Base-by-base conservation (phyloP, 2,329 filamentous ascomycete species). In the Drechslerella coelobrocha region DNA sequence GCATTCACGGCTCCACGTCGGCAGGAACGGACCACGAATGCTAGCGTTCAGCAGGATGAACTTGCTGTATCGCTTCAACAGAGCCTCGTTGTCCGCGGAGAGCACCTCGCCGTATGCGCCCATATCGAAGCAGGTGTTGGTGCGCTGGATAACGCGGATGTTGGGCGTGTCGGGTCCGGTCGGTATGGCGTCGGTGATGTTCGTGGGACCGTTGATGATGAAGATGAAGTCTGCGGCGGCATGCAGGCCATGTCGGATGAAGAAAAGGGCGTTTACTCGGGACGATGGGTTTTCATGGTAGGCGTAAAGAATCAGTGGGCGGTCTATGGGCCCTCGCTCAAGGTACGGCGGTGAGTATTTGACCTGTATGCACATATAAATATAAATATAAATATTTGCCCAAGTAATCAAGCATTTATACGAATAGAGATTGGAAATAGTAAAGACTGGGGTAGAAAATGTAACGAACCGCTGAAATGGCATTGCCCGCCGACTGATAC, bases 141-240 rank as follows among this genome's bases (percentile, higher is more conserved):
- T 47, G 2, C 78, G 77, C 8, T 74, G 61, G 24, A 80, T 73
- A 29, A 78, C 59, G 37, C 75, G 74, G 53, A 80, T 75, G 68
- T 81, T 80, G n/a, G 73, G 43, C 31, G 71, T 68, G 2, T 62
- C 29, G 2, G 12, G n/a, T 0, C n/a, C n/a, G n/a, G n/a, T n/a
- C n/a, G 79, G 78, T 52, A 80, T 75, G 0, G 76, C 50, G 1
- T 51, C 26, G 39, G 65, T 59, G 1, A 72, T 74, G 48, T 77
- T 73, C 27, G 76, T 77, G 43, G 76, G 73, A 37, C 79, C 79
- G 52, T 80, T 79, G 51, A 80, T 73, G 61, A 80, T 78, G 72
- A 80, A 80, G 68, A 80, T 73, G 71, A 80, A 80, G 73, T 80
- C 79, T 50, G 79, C 79, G 0, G 73, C 76, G 27, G 66, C 75